Evolutionary conservation across 768 basidiomycete species (phyloP).

Genomic region (Podaxis sp.): DNA sequence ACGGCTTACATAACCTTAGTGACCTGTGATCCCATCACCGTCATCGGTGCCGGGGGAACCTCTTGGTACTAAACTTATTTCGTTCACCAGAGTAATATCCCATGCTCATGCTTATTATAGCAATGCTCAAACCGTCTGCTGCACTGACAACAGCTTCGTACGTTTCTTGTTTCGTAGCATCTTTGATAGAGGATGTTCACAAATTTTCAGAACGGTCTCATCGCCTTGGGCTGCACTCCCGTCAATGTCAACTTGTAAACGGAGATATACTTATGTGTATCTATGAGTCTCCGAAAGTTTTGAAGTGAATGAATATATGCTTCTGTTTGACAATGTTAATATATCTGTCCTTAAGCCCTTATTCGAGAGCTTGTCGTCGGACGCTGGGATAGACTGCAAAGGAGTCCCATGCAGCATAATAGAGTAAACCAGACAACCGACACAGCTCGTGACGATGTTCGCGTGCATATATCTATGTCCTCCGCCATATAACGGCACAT

Average conservation of each 20-base stretch:
- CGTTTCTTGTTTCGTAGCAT: background rate
- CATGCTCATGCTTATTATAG: background rate
- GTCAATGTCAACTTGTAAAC: background rate
- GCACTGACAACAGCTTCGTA: conserved; percentile 9
- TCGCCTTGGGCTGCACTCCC: conserved; percentile 4
- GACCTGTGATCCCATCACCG: conserved; percentile 26
- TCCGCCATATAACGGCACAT: too few relatives aligned
- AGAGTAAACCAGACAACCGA: too few relatives aligned
- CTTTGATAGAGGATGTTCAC: background rate
- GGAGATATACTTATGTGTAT: too few relatives aligned
- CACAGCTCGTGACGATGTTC: too few relatives aligned
- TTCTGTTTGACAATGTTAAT: too few relatives aligned
- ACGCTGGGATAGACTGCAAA: too few relatives aligned
- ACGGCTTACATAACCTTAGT: background rate
- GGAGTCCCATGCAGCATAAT: too few relatives aligned
- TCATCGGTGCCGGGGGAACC: conserved; percentile 21
- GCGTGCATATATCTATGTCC: too few relatives aligned
- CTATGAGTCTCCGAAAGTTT: too few relatives aligned
- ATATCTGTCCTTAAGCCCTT: too few relatives aligned
- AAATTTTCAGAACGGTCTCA: background rate
- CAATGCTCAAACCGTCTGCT: conserved; percentile 9
- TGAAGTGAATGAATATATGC: too few relatives aligned
- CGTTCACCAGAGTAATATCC: background rate
- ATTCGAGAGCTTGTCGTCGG: too few relatives aligned
- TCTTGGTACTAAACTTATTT: conserved; percentile 19